Conservation (phyloP, 2,329 filamentous ascomycete genomes). For the Fusarium algeriense region DNA sequence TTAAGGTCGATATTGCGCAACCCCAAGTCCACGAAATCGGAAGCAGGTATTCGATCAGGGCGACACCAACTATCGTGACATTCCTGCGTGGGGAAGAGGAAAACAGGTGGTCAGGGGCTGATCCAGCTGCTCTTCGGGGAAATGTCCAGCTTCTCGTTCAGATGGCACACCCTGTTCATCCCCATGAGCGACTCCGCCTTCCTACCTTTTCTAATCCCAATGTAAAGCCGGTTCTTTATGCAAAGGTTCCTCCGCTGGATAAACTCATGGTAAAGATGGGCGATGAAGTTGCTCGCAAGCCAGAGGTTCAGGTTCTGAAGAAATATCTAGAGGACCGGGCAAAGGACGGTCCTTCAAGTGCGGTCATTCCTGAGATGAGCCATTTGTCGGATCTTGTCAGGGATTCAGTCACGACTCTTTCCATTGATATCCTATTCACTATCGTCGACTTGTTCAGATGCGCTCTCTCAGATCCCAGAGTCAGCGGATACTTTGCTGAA, state of each 20-base stretch:
- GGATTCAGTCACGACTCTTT: slow-evolving; percentile 66
- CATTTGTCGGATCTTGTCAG: slow-evolving; percentile 73
- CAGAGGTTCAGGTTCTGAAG: slow-evolving; percentile 73
- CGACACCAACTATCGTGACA: slow-evolving; percentile 90
- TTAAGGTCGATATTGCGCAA: slow-evolving; percentile 84
- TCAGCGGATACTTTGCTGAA: slow-evolving; percentile 86
- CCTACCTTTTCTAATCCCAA: slow-evolving; percentile 76
- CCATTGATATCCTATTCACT: slow-evolving; percentile 78
- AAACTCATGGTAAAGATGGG: slow-evolving; percentile 88
- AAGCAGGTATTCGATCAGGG: slow-evolving; percentile 74
- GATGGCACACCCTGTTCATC: slow-evolving; percentile 81
- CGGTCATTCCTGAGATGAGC: slow-evolving; percentile 77
- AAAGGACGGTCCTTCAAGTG: slow-evolving; percentile 70
- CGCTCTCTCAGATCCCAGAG: slow-evolving; percentile 79
- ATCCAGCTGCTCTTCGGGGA: slow-evolving; percentile 73
- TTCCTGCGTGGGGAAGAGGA: slow-evolving; percentile 82
- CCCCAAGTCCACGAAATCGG: slow-evolving; percentile 73
- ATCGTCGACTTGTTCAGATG: slow-evolving; percentile 87
- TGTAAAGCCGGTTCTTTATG: slow-evolving; percentile 76
- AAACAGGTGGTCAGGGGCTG: slow-evolving; percentile 84
- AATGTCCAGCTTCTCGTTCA: slow-evolving; percentile 81
- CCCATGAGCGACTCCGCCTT: slow-evolving; percentile 77
- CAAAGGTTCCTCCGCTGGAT: slow-evolving; percentile 82
- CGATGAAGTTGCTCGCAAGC: slow-evolving; percentile 62
- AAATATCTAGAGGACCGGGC: slow-evolving; percentile 76